phyloP scores from a whole-genome alignment of 169 alveolate species.

The Plasmodium reichenowi region DNA sequence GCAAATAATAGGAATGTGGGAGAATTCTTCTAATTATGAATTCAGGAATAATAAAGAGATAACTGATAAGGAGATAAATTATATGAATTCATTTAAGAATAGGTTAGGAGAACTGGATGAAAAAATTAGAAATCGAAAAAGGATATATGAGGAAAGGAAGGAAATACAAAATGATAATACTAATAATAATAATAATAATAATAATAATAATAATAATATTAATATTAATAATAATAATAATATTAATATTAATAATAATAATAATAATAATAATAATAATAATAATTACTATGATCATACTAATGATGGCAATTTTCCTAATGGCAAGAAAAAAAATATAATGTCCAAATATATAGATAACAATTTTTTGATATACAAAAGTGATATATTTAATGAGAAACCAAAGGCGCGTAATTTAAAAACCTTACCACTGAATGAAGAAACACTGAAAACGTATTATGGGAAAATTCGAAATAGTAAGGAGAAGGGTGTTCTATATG shows the following conservation, averaged over 20 bases:
- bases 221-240: too few relatives aligned
- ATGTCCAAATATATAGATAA: constrained; percentile 56
- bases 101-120: constrained; percentile 8
- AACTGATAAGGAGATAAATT: background rate
- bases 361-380: constrained; percentile 50
- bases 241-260: too few relatives aligned
- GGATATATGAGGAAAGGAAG: background rate
- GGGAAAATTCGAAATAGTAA: background rate
- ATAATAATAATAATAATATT: too few relatives aligned
- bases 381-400: constrained; percentile 19
- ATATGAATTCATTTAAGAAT: background rate
- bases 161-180: background rate
- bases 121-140: constrained; percentile 6
- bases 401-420: background rate
- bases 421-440: constrained; percentile 10
- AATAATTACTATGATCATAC: too few relatives aligned
- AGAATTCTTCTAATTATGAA: background rate
- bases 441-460: constrained; percentile 17
- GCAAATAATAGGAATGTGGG: background rate
- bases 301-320: background rate
- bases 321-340: background rate
- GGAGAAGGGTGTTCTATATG: constrained; percentile 28
- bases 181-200: too few relatives aligned
- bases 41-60: background rate
- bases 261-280: too few relatives aligned